These are phyloP conservation scores for Ogataea corticis DNA, from an alignment of 805 yeast species.

Conservation along the genomic window DNA sequence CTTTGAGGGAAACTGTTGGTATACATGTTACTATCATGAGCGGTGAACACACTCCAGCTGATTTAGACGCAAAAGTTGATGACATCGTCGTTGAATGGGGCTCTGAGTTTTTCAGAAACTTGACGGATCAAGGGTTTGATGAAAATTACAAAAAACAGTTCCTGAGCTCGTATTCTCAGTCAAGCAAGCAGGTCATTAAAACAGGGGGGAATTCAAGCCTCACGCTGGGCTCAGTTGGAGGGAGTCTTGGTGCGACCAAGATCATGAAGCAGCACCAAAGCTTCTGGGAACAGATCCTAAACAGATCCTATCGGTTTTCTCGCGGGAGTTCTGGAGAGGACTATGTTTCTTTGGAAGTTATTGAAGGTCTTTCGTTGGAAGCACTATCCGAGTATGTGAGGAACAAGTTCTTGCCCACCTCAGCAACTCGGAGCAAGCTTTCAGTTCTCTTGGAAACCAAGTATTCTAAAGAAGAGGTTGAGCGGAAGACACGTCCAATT, in stretches of 20 bases:
- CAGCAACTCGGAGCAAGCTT: constrained; percentile 40
- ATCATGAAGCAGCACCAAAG: constrained; percentile 44
- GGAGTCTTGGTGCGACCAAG: constrained; percentile 21
- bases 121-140: constrained; percentile 40
- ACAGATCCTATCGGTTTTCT: constrained; percentile 42
- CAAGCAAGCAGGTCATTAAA: constrained; percentile 16
- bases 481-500: constrained; percentile 36
- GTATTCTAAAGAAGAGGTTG: constrained; percentile 38
- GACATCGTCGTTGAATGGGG: constrained; percentile 47
- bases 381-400: constrained; percentile 39
- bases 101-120: constrained; percentile 22
- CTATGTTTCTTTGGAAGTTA: constrained; percentile 33
- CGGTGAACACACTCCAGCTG: constrained; percentile 41
- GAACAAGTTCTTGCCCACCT: constrained; percentile 36
- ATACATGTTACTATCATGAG: constrained; percentile 60
- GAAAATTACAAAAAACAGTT: constrained; percentile 39
- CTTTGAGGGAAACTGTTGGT: constrained; percentile 54
- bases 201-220: constrained; percentile 28
- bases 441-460: constrained; percentile 44
- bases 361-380: constrained; percentile 34
- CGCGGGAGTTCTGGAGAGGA: constrained; percentile 32
- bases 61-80: constrained; percentile 47
- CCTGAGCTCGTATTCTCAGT: constrained; percentile 25
- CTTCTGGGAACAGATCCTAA: constrained; percentile 51
- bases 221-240: constrained; percentile 26